Evolutionary conservation across 164 flowering plant genomes (phyloP), one percentile per base, ranked within the genome.

Genomic region (Amborella trichopoda): DNA sequence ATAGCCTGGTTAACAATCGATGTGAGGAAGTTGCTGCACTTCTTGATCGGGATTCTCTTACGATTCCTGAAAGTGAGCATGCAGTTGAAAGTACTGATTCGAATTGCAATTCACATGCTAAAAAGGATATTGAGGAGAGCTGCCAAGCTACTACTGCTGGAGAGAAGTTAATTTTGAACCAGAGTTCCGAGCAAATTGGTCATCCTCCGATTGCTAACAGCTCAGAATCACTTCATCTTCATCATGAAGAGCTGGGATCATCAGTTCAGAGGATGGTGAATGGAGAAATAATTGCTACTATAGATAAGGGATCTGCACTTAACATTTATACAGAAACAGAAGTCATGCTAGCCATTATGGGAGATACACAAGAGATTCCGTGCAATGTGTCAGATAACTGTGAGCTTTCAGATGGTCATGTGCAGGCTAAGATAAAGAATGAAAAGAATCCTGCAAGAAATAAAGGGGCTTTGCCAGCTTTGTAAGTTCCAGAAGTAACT

Each of bases 351-450:
- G 45, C 34, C n/a, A n/a, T n/a, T n/a, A n/a, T n/a, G n/a, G n/a
- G n/a, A n/a, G n/a, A n/a, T 9, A 40, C 24, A 4, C 26, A 41
- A 10, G 61, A 62, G 16, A 23, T 34, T 22, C 52, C 39, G 19
- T 36, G 22, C 24, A 22, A n/a, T 45, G 13, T 40, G 3, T 23
- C 46, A 32, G 43, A 45, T 37, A 50, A 21, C 6, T 33, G 44
- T 48, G 27, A 38, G 33, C 44, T 20, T 16, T 28, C 47, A 42
- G 58, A 44, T 40, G 30, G 23, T 55, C 54, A 53, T 22, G 23
- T 40, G 23, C 63, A 34, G 33, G 28, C 28, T 17, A 50, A 49
- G 21, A 20, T 53, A 20, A 56, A 60, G 26, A 33, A 48, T 38
- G 38, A 37, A 19, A 30, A 11, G 3, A 16, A 16, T 20, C 23